These are phyloP conservation scores for Amaranthus hypochondriacus DNA, from an alignment of 148 eudicot species.

Conservation along the genomic window DNA sequence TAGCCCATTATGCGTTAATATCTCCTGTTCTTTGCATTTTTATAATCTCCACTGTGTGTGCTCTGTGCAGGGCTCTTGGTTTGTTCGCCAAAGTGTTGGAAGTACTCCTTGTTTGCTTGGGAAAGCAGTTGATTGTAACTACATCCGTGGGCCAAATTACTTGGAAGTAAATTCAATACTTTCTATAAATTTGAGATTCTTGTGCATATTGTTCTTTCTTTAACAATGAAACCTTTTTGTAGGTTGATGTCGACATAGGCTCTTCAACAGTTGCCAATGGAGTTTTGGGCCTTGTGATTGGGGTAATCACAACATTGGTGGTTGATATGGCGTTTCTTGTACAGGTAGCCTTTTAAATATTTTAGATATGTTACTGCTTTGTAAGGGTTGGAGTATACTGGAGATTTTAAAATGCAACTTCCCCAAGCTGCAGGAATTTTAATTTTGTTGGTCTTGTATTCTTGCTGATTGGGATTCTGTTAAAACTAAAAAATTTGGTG, in stretches of 20 bases:
- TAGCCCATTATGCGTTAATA: neutral
- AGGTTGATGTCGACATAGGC: conserved; percentile 98
- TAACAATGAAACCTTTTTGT: conserved; percentile 20
- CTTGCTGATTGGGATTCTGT: neutral
- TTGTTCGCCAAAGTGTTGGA: conserved; percentile 97
- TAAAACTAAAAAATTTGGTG: neutral
- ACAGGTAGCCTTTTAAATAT: conserved; percentile 49
- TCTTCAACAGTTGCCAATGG: conserved; percentile 99
- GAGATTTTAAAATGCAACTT: neutral
- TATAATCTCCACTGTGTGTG: neutral
- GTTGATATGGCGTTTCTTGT: conserved; percentile 99
- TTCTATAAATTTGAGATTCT: neutral
- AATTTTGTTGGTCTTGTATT: neutral
- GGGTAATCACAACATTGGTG: conserved; percentile 89
- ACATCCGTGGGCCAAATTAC: conserved; percentile 87
- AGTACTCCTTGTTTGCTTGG: conserved; percentile 94
- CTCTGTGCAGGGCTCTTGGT: conserved; percentile 87
- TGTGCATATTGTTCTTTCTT: conserved; percentile 1
- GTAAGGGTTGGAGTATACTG: neutral
- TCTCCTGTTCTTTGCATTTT: neutral
- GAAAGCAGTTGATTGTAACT: conserved; percentile 97
- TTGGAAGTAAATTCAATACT: conserved; percentile 51
- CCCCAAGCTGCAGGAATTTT: neutral
- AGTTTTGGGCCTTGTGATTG: conserved; percentile 94
- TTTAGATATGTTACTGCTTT: neutral